Evolutionary conservation across 169 alveolate genomes (phyloP).

Genomic region (Sarcocystis neurona): DNA sequence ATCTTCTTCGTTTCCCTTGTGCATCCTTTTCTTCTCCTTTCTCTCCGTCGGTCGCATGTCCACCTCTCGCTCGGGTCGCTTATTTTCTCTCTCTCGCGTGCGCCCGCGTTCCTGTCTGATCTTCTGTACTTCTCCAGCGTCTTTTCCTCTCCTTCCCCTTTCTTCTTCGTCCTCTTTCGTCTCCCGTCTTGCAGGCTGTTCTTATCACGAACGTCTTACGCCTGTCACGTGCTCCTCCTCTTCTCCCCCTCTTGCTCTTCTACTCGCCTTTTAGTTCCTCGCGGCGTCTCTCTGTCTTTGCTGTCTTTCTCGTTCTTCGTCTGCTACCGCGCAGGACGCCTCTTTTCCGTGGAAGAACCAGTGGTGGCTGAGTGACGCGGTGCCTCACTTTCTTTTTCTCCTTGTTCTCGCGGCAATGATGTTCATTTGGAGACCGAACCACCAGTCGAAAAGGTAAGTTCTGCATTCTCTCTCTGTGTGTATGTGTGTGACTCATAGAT

Average conservation of each 20-base stretch:
- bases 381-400: constrained; percentile 4
- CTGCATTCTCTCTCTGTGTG: not conserved
- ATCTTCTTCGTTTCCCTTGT: too few relatives aligned
- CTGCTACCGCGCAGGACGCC: not conserved
- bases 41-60: too few relatives aligned
- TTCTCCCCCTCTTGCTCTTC: not conserved
- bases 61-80: too few relatives aligned
- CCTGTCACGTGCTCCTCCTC: too few relatives aligned
- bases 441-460: constrained; percentile 15
- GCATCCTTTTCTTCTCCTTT: too few relatives aligned
- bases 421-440: constrained; percentile 31
- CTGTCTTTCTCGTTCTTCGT: not conserved
- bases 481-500: not conserved
- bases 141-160: too few relatives aligned
- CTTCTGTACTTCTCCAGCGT: too few relatives aligned
- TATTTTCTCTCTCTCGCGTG: too few relatives aligned
- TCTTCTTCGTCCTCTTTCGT: too few relatives aligned
- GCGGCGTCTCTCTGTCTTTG: not conserved
- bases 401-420: constrained; percentile 16
- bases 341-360: constrained; percentile 20
- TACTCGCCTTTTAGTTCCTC: not conserved
- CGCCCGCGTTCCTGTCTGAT: too few relatives aligned
- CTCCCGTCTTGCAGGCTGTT: too few relatives aligned
- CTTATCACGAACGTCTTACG: too few relatives aligned
- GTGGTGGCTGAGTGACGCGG: constrained; percentile 23